Percentiles rank a stretch among this genome's conserved stretches.
Conservation (phyloP, 805 yeast species). For the Yamadazyma ubonensis region DNA sequence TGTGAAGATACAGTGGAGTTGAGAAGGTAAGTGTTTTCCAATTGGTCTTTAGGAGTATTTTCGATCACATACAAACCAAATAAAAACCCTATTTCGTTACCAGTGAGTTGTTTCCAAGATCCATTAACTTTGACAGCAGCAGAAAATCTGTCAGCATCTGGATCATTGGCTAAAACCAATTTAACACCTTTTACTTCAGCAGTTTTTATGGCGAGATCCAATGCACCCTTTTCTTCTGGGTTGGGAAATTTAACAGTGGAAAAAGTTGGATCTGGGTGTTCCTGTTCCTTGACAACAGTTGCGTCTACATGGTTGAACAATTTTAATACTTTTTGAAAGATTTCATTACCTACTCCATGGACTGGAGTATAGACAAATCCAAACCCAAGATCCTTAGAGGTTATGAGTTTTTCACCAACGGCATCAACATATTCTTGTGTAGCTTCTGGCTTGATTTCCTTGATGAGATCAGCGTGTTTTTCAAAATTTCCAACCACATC, state of each 20-base stretch:
- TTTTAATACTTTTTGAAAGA: slow-evolving; percentile 45
- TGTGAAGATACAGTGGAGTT: slow-evolving; percentile 94
- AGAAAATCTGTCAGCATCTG: slow-evolving; percentile 94
- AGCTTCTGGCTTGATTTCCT: slow-evolving; percentile 43
- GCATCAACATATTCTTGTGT: slow-evolving; percentile 39
- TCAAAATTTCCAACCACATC: slow-evolving; percentile 39
- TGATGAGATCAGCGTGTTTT: slow-evolving; percentile 25
- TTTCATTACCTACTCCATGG: slow-evolving; percentile 89
- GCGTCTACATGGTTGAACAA: slow-evolving; percentile 31
- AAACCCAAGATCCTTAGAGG: slow-evolving; percentile 23
- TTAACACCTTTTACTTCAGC: slow-evolving; percentile 54
- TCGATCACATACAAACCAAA: slow-evolving; percentile 68
- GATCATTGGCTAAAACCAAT: slow-evolving; percentile 86
- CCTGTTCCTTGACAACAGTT: slow-evolving; percentile 56
- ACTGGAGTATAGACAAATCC: slow-evolving; percentile 84
- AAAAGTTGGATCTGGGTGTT: slow-evolving; percentile 77
- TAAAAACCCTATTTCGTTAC: slow-evolving; percentile 85
- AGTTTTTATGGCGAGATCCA: slow-evolving; percentile 60
- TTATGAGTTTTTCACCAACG: slow-evolving; percentile 1
- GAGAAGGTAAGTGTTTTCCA: slow-evolving; percentile 51
- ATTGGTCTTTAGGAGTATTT: slow-evolving; percentile 21
- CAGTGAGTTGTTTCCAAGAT: slow-evolving; percentile 78
- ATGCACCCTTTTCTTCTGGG: slow-evolving; percentile 94
- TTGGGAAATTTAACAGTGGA: slow-evolving; percentile 88
- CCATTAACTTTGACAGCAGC: slow-evolving; percentile 58